Percentiles rank a stretch among this genome's conserved stretches.
phyloP scores from a whole-genome alignment of 1,284 basidiomycete genomes.

The Fomes fomentarius region DNA sequence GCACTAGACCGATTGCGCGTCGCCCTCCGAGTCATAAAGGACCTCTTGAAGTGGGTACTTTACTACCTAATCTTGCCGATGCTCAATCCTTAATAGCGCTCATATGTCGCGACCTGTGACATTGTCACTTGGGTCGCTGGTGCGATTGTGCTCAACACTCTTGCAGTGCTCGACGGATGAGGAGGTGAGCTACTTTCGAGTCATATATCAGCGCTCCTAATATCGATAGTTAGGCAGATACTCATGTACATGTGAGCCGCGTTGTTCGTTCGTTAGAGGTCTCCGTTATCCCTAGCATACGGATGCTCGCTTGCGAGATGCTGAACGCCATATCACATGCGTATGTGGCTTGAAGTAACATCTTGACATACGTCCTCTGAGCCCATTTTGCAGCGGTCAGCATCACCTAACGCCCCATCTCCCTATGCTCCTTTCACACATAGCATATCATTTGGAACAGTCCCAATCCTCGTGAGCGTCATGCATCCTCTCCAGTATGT shows the following conservation, averaged over 20 bases:
- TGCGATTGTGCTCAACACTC: conserved; percentile 53
- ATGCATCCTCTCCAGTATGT: not conserved
- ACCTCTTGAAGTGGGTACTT: conserved; percentile 62
- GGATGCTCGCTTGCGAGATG: conserved; percentile 55
- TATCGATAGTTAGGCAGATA: conserved; percentile 49
- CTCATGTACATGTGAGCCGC: conserved; percentile 53
- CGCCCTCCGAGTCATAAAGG: conserved; percentile 51
- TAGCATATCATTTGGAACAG: conserved; percentile 67
- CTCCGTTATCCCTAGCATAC: conserved; percentile 55
- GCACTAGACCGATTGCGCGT: conserved; percentile 62
- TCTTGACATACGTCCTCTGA: not conserved
- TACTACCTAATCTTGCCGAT: not conserved
- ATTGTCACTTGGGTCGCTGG: conserved; percentile 68
- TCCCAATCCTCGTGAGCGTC: conserved; percentile 49
- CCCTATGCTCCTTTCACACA: conserved; percentile 48
- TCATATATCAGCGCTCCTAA: not conserved
- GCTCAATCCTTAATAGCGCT: conserved; percentile 42
- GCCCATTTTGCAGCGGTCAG: conserved; percentile 41
- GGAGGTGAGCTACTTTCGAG: conserved; percentile 36
- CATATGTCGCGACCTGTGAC: conserved; percentile 68
- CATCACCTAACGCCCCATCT: conserved; percentile 57
- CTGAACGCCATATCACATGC: conserved; percentile 50
- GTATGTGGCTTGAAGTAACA: conserved; percentile 39
- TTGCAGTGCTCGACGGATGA: conserved; percentile 63
- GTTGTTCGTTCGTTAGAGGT: conserved; percentile 55